Base-by-base conservation (phyloP, 164 flowering plant species). In the Annona squamosa region DNA sequence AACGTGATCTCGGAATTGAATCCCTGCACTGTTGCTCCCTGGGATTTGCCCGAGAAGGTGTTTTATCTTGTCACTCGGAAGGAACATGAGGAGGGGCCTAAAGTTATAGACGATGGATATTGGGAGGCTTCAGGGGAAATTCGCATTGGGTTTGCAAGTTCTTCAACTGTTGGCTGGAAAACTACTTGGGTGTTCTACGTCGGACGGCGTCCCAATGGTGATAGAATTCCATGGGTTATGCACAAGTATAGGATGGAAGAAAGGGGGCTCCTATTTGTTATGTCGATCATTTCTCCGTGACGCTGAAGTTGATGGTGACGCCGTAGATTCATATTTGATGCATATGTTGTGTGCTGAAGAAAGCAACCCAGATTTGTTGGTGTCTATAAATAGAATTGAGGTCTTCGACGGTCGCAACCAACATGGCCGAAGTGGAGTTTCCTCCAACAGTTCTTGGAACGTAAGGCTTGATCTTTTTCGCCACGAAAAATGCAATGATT, bases 181-280 rank as follows among this genome's bases (percentile, higher is more conserved):
- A 83, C 81, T 26, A 84, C 89, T 65, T 70, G 73, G 52, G 85
- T 84, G 43, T 86, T 80, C 76, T 81, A 76, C 70, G 74, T 71
- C 63, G 84, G 86, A 44, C 74, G 63, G 65, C 80, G 73, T 18
- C 84, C 85, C 52, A 6, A 65, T 69, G 85, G 66, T 18, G 62
- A 4, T 57, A 81, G 78, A 82, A 86, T 88, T 18, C 67, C 72
- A 65, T 89, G 90, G 90, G 65, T 83, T 63, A 85, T 89, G 90
- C 85, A 83, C 69, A 86, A 85, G 76, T 87, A 79, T 79, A 80
- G 68, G 72, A 75, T 86, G 72, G 77, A 74, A 65, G 78, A 48
- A 74, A 46, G 16, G 3, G 89, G 86, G 74, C 19, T 44, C 77
- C 5, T 74, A 80, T 71, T 75, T 76, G 56, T 78, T 87, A 0